These are phyloP conservation scores for Amaranthus hypochondriacus DNA, from an alignment of 148 eudicot genomes.

Conservation along the genomic window DNA sequence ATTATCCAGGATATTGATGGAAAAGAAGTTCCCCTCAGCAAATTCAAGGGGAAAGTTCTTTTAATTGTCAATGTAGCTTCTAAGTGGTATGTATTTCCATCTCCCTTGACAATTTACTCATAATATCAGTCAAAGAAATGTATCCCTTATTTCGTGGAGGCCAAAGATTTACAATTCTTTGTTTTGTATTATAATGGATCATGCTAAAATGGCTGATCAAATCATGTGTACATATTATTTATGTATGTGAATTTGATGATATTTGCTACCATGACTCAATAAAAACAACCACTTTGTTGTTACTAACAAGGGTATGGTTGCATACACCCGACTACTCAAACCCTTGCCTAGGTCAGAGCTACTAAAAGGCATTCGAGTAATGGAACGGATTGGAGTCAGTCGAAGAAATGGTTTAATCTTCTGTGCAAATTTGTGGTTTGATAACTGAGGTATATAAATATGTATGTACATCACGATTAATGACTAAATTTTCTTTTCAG, in stretches of 20 bases:
- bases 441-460: background rate
- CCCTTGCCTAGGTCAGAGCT: no score
- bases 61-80: constrained; percentile 94
- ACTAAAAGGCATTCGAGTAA: no score
- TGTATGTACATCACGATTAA: constrained; percentile 9
- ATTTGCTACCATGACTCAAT: no score
- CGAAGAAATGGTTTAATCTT: constrained; percentile 1
- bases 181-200: no score
- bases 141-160: no score
- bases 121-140: background rate
- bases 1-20: constrained; percentile 74
- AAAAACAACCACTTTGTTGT: no score
- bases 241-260: no score
- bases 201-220: no score
- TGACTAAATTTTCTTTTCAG: constrained; percentile 38
- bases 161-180: no score
- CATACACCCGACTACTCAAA: no score
- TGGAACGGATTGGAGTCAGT: background rate
- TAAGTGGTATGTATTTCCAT: constrained; percentile 46
- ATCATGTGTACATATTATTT: no score
- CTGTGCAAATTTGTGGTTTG: background rate
- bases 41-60: constrained; percentile 77
- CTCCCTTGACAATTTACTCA: background rate
- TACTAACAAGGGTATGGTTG: no score
- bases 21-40: constrained; percentile 66